Evolutionary conservation across 768 basidiomycete genomes (phyloP).

Genomic region (Hebeloma cylindrosporum): DNA sequence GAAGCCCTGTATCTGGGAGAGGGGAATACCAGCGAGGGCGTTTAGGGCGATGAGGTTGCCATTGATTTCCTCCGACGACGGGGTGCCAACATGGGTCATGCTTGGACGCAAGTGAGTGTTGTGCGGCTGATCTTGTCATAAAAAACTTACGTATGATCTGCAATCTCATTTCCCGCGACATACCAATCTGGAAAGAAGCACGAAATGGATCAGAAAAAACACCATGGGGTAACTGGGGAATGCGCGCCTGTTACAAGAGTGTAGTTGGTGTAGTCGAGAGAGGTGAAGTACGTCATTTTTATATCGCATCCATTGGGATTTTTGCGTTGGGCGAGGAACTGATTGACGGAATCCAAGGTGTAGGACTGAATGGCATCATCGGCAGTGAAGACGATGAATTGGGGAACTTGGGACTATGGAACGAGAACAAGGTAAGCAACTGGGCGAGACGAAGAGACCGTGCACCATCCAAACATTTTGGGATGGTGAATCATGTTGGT

Average conservation of each 20-base stretch:
- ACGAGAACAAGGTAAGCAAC: slow-evolving; percentile 4
- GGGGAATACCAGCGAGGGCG: slow-evolving; percentile 73
- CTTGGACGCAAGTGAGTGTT: slow-evolving; percentile 32
- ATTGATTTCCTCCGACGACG: slow-evolving; percentile 64
- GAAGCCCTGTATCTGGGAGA: slow-evolving; percentile 66
- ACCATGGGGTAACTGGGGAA: neutral
- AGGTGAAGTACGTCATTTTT: slow-evolving; percentile 77
- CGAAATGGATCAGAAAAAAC: neutral
- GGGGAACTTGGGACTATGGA: slow-evolving; percentile 53
- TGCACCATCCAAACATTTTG: neutral
- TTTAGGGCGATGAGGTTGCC: slow-evolving; percentile 81
- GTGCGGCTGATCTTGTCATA: slow-evolving; percentile 5
- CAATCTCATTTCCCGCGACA: slow-evolving; percentile 82
- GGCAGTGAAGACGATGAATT: slow-evolving; percentile 74
- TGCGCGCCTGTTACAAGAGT: slow-evolving; percentile 59
- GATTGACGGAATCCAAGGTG: slow-evolving; percentile 70
- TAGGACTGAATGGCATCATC: slow-evolving; percentile 79
- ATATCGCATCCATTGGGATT: slow-evolving; percentile 77
- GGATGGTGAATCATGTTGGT: neutral
- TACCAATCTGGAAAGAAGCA: slow-evolving; percentile 56
- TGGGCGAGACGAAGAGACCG: neutral
- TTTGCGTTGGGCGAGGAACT: slow-evolving; percentile 70
- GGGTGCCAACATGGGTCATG: slow-evolving; percentile 76
- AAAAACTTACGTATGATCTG: slow-evolving; percentile 64
- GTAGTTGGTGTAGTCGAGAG: slow-evolving; percentile 73